These are phyloP conservation scores for Saturnispora galanensis DNA, from an alignment of 805 yeast species.

Conservation along the genomic window DNA sequence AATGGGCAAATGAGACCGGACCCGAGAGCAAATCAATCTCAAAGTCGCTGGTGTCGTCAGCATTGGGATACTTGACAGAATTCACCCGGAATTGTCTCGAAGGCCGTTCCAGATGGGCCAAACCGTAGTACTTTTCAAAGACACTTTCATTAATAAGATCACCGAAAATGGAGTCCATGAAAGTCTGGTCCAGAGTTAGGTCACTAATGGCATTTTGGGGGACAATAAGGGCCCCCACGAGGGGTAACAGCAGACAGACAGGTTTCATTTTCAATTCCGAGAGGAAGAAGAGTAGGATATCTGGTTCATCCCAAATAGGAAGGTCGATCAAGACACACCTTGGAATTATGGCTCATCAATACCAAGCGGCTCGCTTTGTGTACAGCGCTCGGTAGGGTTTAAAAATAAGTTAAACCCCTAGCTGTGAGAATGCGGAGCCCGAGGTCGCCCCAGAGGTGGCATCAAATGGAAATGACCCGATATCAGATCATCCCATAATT, in stretches of 20 bases:
- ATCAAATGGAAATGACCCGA: background rate
- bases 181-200: conserved; percentile 5
- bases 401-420: no score
- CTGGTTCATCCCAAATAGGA: background rate
- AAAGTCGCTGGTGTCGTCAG: conserved; percentile 30
- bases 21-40: conserved; percentile 33
- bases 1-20: conserved; percentile 44
- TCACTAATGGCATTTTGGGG: background rate
- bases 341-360: no score
- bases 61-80: conserved; percentile 24
- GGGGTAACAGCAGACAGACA: background rate
- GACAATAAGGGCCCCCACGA: background rate
- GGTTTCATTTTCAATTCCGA: background rate
- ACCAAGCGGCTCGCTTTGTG: no score
- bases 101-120: background rate
- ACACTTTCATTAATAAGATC: conserved; percentile 12
- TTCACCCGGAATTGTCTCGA: conserved; percentile 8
- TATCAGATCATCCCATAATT: background rate
- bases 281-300: no score
- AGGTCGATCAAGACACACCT: background rate
- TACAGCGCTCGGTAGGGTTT: no score
- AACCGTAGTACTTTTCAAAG: background rate
- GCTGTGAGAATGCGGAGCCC: no score
- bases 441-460: background rate
- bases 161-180: conserved; percentile 21